Base-by-base conservation (phyloP, 2,329 filamentous ascomycete genomes). In the Coniochaeta pulveracea region DNA sequence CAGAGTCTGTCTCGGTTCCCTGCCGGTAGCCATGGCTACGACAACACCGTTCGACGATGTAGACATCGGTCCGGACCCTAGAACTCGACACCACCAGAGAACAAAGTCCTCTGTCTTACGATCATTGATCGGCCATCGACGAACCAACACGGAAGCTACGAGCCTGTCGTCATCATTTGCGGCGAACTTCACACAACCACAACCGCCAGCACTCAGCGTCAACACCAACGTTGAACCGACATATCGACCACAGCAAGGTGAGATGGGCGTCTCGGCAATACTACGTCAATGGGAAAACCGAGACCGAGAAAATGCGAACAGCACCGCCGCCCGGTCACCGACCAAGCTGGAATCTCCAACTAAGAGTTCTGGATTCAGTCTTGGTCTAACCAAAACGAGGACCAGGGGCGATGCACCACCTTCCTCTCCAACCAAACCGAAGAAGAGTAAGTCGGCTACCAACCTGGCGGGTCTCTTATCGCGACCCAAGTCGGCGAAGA, bases 401-500 rank as follows among this genome's bases (percentile, higher is more conserved):
- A 47, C 51, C 19, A 47, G 46, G 36, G 38, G 43, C 26, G n/a
- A n/a, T n/a, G n/a, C n/a, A n/a, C n/a, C n/a, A n/a, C n/a, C n/a
- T n/a, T 55, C 57, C 16, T 69, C 70, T 25, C 66, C 69, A 9
- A 66, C 65, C 37, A 82, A 80, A 49, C 73, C 75, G 17, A 80
- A 80, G 49, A 93, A 89, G 62, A 72, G 72, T 23, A 93, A 89
- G 55, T 93, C 88, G 1, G 72, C 82, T 4, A 82, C 82, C 19
- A 93, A 86, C 51, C 66, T 96, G n/a, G 75, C 76, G 1, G 76
- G 70, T 4, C 69, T 95, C 35, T 69, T 94, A 33, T 76, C 76
- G 36, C 78, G 80, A 36, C 75, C 77, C 38, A 85, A 80, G 51
- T 85, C 84, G 8, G 67, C 77, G 34, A 84, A 78, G 48, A 79